phyloP scores from a whole-genome alignment of 2,329 filamentous ascomycete species.

The Teratosphaeriaceae sp. region DNA sequence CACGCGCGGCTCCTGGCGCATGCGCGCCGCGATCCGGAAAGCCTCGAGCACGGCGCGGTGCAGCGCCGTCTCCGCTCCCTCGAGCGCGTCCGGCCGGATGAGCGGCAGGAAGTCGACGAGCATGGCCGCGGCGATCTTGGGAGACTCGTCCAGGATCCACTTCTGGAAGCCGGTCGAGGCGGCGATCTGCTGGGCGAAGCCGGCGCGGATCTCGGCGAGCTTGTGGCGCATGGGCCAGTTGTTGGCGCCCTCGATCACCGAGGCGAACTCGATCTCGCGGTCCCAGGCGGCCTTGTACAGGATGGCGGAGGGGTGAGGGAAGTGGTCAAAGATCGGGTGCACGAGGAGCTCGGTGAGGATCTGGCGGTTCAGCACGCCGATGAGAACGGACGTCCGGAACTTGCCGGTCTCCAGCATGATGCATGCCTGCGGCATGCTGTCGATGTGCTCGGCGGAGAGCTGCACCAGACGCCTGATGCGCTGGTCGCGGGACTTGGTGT shows the following conservation, averaged over 20 bases:
- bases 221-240: background rate
- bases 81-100: background rate
- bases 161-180: slow-evolving; percentile 11
- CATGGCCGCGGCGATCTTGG: slow-evolving; percentile 2
- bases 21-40: slow-evolving; percentile 11
- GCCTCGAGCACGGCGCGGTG: slow-evolving; percentile 9
- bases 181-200: slow-evolving; percentile 6
- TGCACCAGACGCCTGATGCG: slow-evolving; percentile 4
- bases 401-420: slow-evolving; percentile 2
- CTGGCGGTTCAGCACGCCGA: slow-evolving; percentile 6
- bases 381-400: slow-evolving; percentile 6
- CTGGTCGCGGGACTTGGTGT: background rate
- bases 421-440: background rate
- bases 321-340: slow-evolving; percentile 1
- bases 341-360: slow-evolving; percentile 7
- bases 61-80: background rate
- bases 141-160: slow-evolving; percentile 7
- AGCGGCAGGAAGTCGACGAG: slow-evolving; percentile 4
- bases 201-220: slow-evolving; percentile 6
- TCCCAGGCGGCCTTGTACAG: slow-evolving; percentile 1
- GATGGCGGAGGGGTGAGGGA: background rate
- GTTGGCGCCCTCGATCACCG: background rate
- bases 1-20: slow-evolving; percentile 9
- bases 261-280: background rate
- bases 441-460: slow-evolving; percentile 1